Base-by-base conservation (phyloP, 2,329 filamentous ascomycete species). In the Verticillium alfalfae region DNA sequence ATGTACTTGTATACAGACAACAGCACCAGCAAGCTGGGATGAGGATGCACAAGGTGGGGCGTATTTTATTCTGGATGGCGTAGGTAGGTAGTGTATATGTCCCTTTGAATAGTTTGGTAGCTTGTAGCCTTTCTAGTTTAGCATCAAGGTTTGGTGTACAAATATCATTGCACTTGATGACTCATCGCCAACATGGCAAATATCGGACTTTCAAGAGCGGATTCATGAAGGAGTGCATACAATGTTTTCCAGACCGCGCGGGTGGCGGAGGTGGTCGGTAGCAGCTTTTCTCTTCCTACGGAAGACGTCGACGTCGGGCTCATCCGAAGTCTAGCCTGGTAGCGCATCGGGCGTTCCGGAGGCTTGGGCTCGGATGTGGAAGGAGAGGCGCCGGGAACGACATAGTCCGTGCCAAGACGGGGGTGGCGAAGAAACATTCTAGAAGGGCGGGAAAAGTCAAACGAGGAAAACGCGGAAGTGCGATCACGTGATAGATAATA, bases 1-100 rank as follows among this genome's bases (percentile, higher is more conserved):
- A 54, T 52, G 49, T 37, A 5, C 56, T 52, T 52, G n/a, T 52
- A 52, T 22, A 60, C 26, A 22, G 54, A 22, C 52, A 56, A 31
- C n/a, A 59, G 5, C 55, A 52, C 7, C 56, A 38, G n/a, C 39
- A 57, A 15, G 34, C 56, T 15, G 38, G 59, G 37, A 54, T 34
- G 36, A 26, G 34, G 31, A 57, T 62, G 61, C 12, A 49, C 34
- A 59, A 31, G 57, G 39, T 31, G 52, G 57, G 18, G 61, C 61
- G 18, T 39, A 59, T 15, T 37, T 54, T 37, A 52, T 52, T 58
- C 52, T 38, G 61, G 36, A 59, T 31, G 34, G 34, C 34, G 18
- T 34, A 57, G 38, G 18, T 37, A 38, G 38, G 18, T 37, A 4
- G 56, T 37, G 13, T 34, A 31, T 5, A 31, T 13, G 34, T 34